Evolutionary conservation across 805 yeast genomes (phyloP).

Genomic region (Candida maltosa): DNA sequence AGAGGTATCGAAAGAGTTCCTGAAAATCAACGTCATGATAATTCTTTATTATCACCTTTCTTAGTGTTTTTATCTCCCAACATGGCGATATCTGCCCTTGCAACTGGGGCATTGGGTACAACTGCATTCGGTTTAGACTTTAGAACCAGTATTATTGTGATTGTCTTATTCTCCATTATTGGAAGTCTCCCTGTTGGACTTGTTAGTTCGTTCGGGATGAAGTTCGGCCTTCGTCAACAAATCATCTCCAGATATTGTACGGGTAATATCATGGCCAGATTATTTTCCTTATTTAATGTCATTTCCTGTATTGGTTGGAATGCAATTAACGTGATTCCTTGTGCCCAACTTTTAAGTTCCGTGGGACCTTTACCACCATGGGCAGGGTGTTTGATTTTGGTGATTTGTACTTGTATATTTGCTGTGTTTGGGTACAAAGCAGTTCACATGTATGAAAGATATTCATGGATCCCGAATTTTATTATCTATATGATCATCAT

Average conservation of each 20-base stretch:
- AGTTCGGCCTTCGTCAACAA: slow-evolving; percentile 38
- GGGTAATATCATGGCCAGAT: slow-evolving; percentile 28
- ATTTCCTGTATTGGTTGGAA: slow-evolving; percentile 34
- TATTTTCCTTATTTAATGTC: slow-evolving; percentile 24
- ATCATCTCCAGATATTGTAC: slow-evolving; percentile 28
- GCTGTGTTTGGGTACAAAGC: slow-evolving; percentile 30
- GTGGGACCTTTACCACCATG: slow-evolving; percentile 15
- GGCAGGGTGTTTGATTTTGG: slow-evolving; percentile 13
- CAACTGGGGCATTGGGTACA: slow-evolving; percentile 35
- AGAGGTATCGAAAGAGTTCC: slow-evolving; percentile 28
- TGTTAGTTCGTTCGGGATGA: slow-evolving; percentile 34
- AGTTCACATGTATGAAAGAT: slow-evolving; percentile 28
- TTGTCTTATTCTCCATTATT: slow-evolving; percentile 29
- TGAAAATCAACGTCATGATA: slow-evolving; percentile 16
- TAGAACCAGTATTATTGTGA: slow-evolving; percentile 27
- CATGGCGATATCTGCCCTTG: slow-evolving; percentile 33
- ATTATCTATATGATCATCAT: slow-evolving; percentile 24
- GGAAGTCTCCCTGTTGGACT: slow-evolving; percentile 39
- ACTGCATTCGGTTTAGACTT: slow-evolving; percentile 30
- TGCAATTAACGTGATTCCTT: slow-evolving; percentile 27
- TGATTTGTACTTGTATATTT: slow-evolving; percentile 22
- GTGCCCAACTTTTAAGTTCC: slow-evolving; percentile 25
- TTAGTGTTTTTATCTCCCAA: slow-evolving; percentile 28
- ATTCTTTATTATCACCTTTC: slow-evolving; percentile 17
- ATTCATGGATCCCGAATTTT: slow-evolving; percentile 31